These are phyloP conservation scores for Citrus australasica DNA, from an alignment of 345 rosid species.

Conservation along the genomic window DNA sequence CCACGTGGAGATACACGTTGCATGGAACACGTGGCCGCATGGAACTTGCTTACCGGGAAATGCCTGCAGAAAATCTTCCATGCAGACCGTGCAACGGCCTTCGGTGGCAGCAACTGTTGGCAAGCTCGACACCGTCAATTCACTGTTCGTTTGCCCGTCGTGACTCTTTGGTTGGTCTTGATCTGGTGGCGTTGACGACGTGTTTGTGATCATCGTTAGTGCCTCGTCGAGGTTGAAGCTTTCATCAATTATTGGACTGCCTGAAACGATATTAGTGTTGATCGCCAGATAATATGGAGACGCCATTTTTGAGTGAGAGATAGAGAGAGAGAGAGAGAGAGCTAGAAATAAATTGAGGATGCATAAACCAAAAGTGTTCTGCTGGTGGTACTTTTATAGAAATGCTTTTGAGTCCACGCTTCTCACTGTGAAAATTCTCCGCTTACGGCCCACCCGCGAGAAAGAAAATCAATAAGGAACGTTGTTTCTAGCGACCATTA, in stretches of 20 bases:
- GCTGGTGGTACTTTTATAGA: not conserved
- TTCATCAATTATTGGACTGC: not conserved
- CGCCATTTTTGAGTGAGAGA: not conserved
- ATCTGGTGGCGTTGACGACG: not conserved
- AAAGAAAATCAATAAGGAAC: not conserved
- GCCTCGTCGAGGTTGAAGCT: conserved; percentile 34
- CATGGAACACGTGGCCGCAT: conserved; percentile 34
- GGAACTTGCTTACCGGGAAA: conserved; percentile 14
- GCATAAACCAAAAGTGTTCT: too few relatives aligned
- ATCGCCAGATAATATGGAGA: not conserved
- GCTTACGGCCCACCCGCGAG: too few relatives aligned
- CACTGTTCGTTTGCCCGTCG: not conserved
- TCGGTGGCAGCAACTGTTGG: not conserved
- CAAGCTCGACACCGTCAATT: conserved; percentile 1
- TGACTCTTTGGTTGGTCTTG: not conserved
- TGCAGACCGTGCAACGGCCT: conserved; percentile 25
- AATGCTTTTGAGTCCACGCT: too few relatives aligned
- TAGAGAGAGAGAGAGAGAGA: not conserved
- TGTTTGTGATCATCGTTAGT: conserved; percentile 1
- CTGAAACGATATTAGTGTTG: too few relatives aligned
- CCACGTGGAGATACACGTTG: conserved; percentile 28
- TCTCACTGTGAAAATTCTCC: too few relatives aligned
- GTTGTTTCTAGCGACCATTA: not conserved
- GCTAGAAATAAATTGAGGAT: too few relatives aligned
- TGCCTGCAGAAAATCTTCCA: conserved; percentile 20